Percentiles rank a stretch among this genome's conserved stretches.
Conservation (phyloP, 179 eudicot species). For the Patellifolia procumbens region DNA sequence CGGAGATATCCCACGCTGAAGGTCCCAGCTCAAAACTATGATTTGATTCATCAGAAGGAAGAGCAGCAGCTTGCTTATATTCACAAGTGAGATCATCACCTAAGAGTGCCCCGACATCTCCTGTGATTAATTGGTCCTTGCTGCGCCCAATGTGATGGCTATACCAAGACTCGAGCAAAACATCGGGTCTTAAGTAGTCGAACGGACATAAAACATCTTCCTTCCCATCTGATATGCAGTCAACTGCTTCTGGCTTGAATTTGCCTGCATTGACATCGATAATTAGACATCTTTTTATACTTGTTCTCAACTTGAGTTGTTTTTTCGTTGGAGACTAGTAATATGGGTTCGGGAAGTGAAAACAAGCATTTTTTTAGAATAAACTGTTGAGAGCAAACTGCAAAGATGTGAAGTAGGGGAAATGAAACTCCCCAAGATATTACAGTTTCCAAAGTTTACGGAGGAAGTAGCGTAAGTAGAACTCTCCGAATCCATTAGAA, state of each 20-base stretch:
- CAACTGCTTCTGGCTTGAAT: slow-evolving; percentile 42
- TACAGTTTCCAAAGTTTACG: too few species aligned
- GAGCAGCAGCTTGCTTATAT: slow-evolving; percentile 35
- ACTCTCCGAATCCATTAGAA: too few species aligned
- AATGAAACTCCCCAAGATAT: too few species aligned
- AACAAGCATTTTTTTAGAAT: too few species aligned
- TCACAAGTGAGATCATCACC: slow-evolving; percentile 50
- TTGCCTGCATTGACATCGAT: slow-evolving; percentile 35
- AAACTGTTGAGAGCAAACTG: too few species aligned
- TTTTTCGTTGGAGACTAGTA: not conserved
- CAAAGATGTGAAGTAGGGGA: too few species aligned
- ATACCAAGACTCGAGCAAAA: slow-evolving; percentile 56
- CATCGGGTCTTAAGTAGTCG: slow-evolving; percentile 60
- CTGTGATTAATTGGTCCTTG: slow-evolving; percentile 40
- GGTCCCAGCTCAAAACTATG: not conserved
- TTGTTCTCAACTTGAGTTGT: not conserved
- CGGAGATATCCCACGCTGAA: slow-evolving; percentile 5
- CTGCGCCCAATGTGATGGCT: slow-evolving; percentile 28
- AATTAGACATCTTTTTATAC: not conserved
- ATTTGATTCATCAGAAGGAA: slow-evolving; percentile 33
- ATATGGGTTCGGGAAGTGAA: too few species aligned
- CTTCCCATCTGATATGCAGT: slow-evolving; percentile 32
- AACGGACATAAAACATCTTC: slow-evolving; percentile 38
- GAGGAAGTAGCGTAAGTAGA: slow-evolving; percentile 4
- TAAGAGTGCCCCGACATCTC: slow-evolving; percentile 45